A percentile compares a stretch with the other conserved stretches of the same genome.
These are phyloP conservation scores for Apiotrichum gamsii DNA, from an alignment of 1,284 basidiomycete species.

Conservation along the genomic window DNA sequence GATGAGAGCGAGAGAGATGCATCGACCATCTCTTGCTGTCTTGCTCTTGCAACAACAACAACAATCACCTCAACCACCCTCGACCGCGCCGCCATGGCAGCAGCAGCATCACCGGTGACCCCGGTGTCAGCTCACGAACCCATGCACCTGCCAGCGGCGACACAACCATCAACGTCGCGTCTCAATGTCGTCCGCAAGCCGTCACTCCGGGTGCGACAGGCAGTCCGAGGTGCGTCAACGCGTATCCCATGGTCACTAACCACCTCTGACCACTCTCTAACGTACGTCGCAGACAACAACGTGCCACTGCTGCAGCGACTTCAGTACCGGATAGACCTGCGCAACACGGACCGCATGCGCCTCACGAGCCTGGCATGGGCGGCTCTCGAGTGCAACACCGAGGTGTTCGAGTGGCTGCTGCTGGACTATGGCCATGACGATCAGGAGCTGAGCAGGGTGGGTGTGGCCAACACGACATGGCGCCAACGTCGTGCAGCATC, in stretches of 20 bases:
- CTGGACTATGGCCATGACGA: constrained; percentile 80
- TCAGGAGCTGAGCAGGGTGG: constrained; percentile 75
- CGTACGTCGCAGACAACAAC: constrained; percentile 76
- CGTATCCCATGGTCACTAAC: not conserved
- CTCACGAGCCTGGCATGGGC: constrained; percentile 85
- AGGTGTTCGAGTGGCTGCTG: constrained; percentile 82
- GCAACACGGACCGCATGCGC: constrained; percentile 68
- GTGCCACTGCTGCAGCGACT: constrained; percentile 73
- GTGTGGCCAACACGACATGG: constrained; percentile 35
- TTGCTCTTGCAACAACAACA: no score
- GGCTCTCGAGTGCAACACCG: constrained; percentile 71
- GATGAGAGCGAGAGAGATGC: no score
- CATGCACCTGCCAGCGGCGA: no score
- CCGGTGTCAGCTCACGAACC: no score
- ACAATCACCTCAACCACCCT: no score
- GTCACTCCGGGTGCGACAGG: constrained; percentile 31
- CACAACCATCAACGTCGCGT: constrained; percentile 12
- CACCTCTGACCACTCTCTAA: no score
- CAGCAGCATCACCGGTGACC: no score
- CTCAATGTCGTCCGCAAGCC: constrained; percentile 34
- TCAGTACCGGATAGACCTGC: constrained; percentile 66
- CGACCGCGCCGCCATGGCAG: no score
- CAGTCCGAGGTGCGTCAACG: constrained; percentile 32
- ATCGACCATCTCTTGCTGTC: no score
- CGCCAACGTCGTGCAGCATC: no score